Percentiles rank a stretch among this genome's conserved stretches.
Evolutionary conservation across 768 basidiomycete genomes (phyloP).

Genomic region (Flagelloscypha sp.): DNA sequence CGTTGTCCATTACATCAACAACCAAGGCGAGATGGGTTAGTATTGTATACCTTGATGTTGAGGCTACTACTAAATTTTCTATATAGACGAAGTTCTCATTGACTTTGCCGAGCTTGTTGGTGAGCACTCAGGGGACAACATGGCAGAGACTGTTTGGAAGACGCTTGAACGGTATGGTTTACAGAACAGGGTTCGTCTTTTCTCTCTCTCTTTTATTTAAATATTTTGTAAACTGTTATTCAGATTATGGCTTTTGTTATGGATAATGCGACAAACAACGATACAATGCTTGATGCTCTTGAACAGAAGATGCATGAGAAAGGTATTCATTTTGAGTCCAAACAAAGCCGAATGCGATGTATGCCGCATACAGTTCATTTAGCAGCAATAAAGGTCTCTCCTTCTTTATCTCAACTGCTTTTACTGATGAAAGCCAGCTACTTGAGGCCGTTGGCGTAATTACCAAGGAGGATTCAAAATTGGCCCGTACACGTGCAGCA

Average conservation of each 20-base stretch:
- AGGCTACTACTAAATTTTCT: neutral
- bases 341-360: constrained; percentile 21
- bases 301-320: constrained; percentile 7
- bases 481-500: too few relatives aligned
- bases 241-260: constrained; percentile 25
- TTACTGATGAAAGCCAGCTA: constrained; percentile 3
- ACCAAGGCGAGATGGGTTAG: constrained; percentile 7
- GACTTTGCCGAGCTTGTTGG: constrained; percentile 27
- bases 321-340: constrained; percentile 18
- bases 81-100: constrained; percentile 26
- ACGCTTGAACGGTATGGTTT: constrained; percentile 20
- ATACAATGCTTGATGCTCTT: constrained; percentile 21
- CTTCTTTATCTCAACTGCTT: neutral
- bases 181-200: constrained; percentile 11
- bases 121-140: constrained; percentile 26
- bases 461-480: neutral
- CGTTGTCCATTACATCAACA: constrained; percentile 8
- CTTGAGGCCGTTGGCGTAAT: constrained; percentile 8
- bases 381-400: constrained; percentile 23
- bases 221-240: neutral
- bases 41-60: neutral
- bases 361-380: constrained; percentile 32
- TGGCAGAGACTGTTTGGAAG: constrained; percentile 25
- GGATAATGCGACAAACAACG: constrained; percentile 30
- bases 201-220: neutral